Evolutionary conservation across 139 green algal genomes (phyloP).

Genomic region (Asterochloris sp.): DNA sequence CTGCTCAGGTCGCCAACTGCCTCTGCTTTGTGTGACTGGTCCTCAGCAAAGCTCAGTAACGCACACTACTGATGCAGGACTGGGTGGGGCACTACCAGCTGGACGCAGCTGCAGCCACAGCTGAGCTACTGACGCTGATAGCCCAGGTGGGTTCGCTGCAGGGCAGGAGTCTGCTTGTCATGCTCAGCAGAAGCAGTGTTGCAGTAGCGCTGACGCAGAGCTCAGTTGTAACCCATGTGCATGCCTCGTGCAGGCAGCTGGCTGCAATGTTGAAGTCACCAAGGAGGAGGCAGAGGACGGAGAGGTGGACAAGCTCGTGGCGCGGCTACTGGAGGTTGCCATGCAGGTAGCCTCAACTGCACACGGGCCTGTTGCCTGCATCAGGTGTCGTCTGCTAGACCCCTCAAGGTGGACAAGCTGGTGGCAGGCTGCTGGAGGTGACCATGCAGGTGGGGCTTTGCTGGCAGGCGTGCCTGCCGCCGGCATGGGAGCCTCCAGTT

Average conservation of each 20-base stretch:
- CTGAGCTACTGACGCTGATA: constrained; percentile 64
- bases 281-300: constrained; percentile 53
- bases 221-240: not conserved
- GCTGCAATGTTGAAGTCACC: constrained; percentile 37
- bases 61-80: constrained; percentile 30
- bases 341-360: not conserved
- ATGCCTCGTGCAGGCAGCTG: constrained; percentile 37
- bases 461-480: too few relatives aligned
- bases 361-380: too few relatives aligned
- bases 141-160: constrained; percentile 39
- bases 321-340: constrained; percentile 27
- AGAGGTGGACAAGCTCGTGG: constrained; percentile 57
- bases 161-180: not conserved
- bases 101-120: constrained; percentile 32
- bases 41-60: too few relatives aligned
- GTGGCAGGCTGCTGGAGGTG: too few relatives aligned
- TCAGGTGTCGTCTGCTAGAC: too few relatives aligned
- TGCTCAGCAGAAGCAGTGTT: too few relatives aligned
- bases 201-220: not conserved
- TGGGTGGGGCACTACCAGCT: constrained; percentile 56
- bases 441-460: too few relatives aligned
- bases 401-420: too few relatives aligned
- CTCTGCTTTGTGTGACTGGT: too few relatives aligned
- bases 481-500: too few relatives aligned
- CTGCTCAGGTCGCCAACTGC: too few relatives aligned